Evolutionary conservation across 2,329 filamentous ascomycete species (phyloP).

Genomic region (Trichoderma hamatum): DNA sequence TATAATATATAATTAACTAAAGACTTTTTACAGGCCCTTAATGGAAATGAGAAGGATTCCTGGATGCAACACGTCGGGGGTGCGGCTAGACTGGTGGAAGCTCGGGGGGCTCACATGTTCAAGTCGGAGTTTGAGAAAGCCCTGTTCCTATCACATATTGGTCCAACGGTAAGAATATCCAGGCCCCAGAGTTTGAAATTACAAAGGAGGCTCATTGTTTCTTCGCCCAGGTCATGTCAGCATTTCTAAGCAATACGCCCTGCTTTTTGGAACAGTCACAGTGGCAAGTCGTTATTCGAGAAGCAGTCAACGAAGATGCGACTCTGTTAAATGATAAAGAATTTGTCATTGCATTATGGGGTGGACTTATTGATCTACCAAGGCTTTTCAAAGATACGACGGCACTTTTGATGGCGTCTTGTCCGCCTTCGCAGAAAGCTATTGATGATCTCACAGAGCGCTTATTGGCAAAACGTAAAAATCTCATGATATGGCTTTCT

Average conservation of each 20-base stretch:
- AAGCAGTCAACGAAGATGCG: slow-evolving; percentile 6
- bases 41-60: slow-evolving; percentile 6
- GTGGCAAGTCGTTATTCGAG: slow-evolving; percentile 19
- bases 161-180: slow-evolving; percentile 2
- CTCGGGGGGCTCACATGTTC: slow-evolving; percentile 21
- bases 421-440: neutral
- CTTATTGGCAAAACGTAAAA: slow-evolving; percentile 9
- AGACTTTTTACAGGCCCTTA: neutral
- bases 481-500: slow-evolving; percentile 12
- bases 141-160: slow-evolving; percentile 17
- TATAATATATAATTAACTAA: neutral
- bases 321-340: slow-evolving; percentile 17
- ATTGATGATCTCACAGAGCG: neutral
- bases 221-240: slow-evolving; percentile 3
- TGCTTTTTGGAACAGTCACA: slow-evolving; percentile 12
- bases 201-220: too few relatives aligned
- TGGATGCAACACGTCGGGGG: slow-evolving; percentile 18
- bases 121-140: slow-evolving; percentile 18
- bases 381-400: slow-evolving; percentile 13
- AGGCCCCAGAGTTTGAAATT: neutral
- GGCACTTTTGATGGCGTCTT: neutral
- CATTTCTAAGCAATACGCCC: slow-evolving; percentile 9
- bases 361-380: slow-evolving; percentile 8
- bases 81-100: slow-evolving; percentile 15
- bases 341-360: slow-evolving; percentile 4